Evolutionary conservation across 768 basidiomycete species (phyloP).

Genomic region (Kwoniella botswanensis): DNA sequence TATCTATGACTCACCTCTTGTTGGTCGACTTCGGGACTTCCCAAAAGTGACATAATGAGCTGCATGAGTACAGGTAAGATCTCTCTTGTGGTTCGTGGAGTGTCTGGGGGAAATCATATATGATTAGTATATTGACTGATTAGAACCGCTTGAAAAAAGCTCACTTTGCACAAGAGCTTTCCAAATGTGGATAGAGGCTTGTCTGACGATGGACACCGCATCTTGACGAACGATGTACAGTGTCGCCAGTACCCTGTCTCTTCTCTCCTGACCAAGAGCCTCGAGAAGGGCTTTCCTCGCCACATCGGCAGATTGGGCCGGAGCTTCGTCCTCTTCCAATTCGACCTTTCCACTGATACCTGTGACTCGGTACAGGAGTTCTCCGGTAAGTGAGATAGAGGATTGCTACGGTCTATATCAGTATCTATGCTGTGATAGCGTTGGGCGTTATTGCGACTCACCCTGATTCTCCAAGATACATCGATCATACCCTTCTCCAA

Average conservation of each 20-base stretch:
- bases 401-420: constrained; percentile 69
- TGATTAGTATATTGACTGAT: constrained; percentile 1
- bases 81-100: constrained; percentile 71
- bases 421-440: too few relatives aligned
- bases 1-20: constrained; percentile 69
- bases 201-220: constrained; percentile 82
- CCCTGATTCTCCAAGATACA: constrained; percentile 90
- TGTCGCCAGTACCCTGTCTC: constrained; percentile 87
- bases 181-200: constrained; percentile 94
- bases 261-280: constrained; percentile 81
- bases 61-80: constrained; percentile 86
- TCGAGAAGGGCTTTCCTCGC: constrained; percentile 86
- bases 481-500: constrained; percentile 95
- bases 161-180: constrained; percentile 93
- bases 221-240: constrained; percentile 94
- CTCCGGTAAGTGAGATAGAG: constrained; percentile 93
- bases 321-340: constrained; percentile 68
- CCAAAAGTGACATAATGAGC: constrained; percentile 72
- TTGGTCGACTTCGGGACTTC: constrained; percentile 79
- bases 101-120: constrained; percentile 21
- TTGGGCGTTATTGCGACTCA: constrained; percentile 58
- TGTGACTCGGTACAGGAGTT: constrained; percentile 92
- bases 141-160: constrained; percentile 23
- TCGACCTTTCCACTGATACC: constrained; percentile 90
- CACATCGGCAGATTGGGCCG: constrained; percentile 71